Evolutionary conservation across 1,139 yeast species (phyloP).

Genomic region (Geotrichum macrosporum): DNA sequence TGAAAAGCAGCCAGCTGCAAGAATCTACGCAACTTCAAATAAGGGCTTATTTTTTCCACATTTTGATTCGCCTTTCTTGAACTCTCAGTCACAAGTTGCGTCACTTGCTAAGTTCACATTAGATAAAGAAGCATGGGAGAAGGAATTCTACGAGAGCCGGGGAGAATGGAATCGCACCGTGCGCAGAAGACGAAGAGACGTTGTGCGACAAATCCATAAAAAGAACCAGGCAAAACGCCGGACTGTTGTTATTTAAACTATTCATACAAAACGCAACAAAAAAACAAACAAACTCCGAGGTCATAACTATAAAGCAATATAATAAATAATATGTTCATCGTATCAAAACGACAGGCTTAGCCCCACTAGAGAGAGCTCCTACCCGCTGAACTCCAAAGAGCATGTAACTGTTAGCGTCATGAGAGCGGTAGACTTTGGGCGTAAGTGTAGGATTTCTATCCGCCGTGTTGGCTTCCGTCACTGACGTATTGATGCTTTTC

Average conservation of each 20-base stretch:
- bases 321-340: constrained; percentile 4
- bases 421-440: constrained; percentile 19
- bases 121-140: constrained; percentile 56
- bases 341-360: constrained; percentile 19
- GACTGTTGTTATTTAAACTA: constrained; percentile 12
- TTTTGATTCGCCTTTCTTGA: constrained; percentile 76
- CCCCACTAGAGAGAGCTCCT: constrained; percentile 18
- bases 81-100: constrained; percentile 74
- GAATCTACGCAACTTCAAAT: constrained; percentile 23
- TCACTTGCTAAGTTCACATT: constrained; percentile 42
- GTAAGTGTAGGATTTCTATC: constrained; percentile 9
- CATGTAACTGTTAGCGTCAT: constrained; percentile 18
- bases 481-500: constrained; percentile 37
- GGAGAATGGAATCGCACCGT: constrained; percentile 76
- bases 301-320: neutral
- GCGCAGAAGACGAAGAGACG: constrained; percentile 72
- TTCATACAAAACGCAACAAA: neutral
- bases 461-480: constrained; percentile 30
- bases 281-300: neutral
- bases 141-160: constrained; percentile 77
- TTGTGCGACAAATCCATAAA: constrained; percentile 54
- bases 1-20: neutral
- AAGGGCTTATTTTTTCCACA: constrained; percentile 78
- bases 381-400: constrained; percentile 18
- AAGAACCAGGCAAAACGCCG: constrained; percentile 23